Evolutionary conservation across 495 filamentous ascomycete genomes (phyloP).

Genomic region (Daldinia decipiens): DNA sequence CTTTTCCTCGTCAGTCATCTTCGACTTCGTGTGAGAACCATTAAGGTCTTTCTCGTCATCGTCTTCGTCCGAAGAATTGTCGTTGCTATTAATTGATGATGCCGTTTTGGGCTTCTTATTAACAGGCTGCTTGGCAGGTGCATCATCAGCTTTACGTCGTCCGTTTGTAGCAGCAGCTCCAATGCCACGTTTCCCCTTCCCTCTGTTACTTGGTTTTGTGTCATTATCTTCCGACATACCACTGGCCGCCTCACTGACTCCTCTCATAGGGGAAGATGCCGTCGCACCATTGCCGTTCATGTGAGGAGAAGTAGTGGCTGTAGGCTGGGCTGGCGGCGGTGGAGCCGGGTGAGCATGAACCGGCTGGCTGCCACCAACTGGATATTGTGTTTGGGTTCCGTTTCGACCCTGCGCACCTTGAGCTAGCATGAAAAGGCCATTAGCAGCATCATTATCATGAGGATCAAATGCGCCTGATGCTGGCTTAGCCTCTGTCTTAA

Average conservation of each 20-base stretch:
- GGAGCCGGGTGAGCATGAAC: slow-evolving; percentile 51
- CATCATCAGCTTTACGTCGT: slow-evolving; percentile 85
- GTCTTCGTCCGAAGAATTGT: slow-evolving; percentile 64
- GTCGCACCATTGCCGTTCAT: slow-evolving; percentile 60
- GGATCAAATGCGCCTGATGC: slow-evolving; percentile 74
- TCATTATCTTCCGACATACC: slow-evolving; percentile 81
- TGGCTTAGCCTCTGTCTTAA: slow-evolving; percentile 58
- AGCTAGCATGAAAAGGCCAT: slow-evolving; percentile 91
- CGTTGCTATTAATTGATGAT: slow-evolving; percentile 52
- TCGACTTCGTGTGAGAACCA: slow-evolving; percentile 64
- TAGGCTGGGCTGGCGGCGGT: slow-evolving; percentile 53
- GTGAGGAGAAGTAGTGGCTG: slow-evolving; percentile 59
- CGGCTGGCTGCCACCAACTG: slow-evolving; percentile 60
- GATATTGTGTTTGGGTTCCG: slow-evolving; percentile 65
- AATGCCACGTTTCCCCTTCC: slow-evolving; percentile 74
- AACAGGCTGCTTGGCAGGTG: slow-evolving; percentile 66
- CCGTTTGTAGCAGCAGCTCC: slow-evolving; percentile 58
- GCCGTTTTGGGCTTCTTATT: slow-evolving; percentile 78
- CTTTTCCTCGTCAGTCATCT: slow-evolving; percentile 99
- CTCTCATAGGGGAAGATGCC: slow-evolving; percentile 58
- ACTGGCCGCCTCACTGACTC: slow-evolving; percentile 74
- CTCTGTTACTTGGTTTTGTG: slow-evolving; percentile 66
- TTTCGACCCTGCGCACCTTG: slow-evolving; percentile 77
- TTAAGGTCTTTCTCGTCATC: slow-evolving; percentile 59
- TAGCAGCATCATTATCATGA: slow-evolving; percentile 94